phyloP scores from a whole-genome alignment of 129 eudicot species.

The Dittrichia graveolens region DNA sequence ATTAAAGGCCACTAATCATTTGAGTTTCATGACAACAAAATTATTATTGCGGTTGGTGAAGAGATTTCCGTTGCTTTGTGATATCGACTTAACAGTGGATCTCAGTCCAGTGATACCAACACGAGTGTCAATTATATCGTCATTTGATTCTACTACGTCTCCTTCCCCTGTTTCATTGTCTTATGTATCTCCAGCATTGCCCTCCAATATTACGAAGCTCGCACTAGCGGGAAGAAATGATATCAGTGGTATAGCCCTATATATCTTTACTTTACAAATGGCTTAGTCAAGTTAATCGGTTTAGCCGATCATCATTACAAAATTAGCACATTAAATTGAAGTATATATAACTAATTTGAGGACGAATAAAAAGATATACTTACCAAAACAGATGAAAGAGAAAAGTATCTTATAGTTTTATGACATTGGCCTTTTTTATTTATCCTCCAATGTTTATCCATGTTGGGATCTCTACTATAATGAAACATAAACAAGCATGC shows the following conservation, averaged over 20 bases:
- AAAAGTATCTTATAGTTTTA: neutral
- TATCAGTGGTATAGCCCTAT: conserved; percentile 52
- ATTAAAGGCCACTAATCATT: conserved; percentile 59
- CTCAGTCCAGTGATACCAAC: conserved; percentile 56
- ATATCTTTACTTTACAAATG: conserved; percentile 13
- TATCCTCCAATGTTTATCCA: neutral
- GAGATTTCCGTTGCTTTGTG: conserved; percentile 55
- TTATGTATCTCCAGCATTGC: conserved; percentile 16
- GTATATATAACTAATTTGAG: no score
- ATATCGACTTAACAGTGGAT: conserved; percentile 76
- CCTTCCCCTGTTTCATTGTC: conserved; percentile 32
- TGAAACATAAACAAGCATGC: neutral
- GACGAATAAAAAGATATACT: neutral
- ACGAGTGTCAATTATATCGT: conserved; percentile 44
- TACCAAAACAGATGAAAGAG: neutral
- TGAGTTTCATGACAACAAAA: conserved; percentile 44
- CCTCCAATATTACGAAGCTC: conserved; percentile 59
- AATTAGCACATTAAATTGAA: no score
- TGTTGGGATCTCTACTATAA: conserved; percentile 9
- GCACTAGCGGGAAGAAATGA: conserved; percentile 75
- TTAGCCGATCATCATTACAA: neutral
- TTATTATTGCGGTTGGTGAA: conserved; percentile 48
- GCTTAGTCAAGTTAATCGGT: neutral
- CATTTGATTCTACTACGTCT: conserved; percentile 20
- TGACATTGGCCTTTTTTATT: neutral